Evolutionary conservation across 2,329 filamentous ascomycete genomes (phyloP).

Genomic region (Aspergillus pseudoviridinutans): DNA sequence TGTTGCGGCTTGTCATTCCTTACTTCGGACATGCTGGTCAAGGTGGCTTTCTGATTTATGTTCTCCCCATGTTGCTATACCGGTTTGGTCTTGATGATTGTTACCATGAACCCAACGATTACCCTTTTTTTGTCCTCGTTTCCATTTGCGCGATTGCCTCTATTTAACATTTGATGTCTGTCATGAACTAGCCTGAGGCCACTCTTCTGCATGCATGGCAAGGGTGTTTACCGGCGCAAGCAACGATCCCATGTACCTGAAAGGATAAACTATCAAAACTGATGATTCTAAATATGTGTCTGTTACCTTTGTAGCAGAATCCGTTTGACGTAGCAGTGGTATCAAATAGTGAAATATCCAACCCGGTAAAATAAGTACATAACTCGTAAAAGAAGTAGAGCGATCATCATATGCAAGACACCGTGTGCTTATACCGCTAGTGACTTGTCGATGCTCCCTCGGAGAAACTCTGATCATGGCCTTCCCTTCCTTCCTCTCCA

Average conservation of each 20-base stretch:
- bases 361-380: neutral
- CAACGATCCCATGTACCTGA: slow-evolving; percentile 19
- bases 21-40: slow-evolving; percentile 13
- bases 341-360: neutral
- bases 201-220: slow-evolving; percentile 36
- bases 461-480: slow-evolving; percentile 16
- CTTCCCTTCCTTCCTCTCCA: slow-evolving; percentile 18
- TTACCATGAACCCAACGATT: slow-evolving; percentile 7
- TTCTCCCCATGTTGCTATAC: slow-evolving; percentile 18
- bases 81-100: slow-evolving; percentile 12
- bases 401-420: neutral
- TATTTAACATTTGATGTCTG: slow-evolving; percentile 23
- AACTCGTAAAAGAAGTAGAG: neutral
- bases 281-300: neutral
- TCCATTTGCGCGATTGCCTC: slow-evolving; percentile 9
- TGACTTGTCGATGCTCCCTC: slow-evolving; percentile 14
- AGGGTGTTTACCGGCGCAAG: slow-evolving; percentile 36
- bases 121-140: slow-evolving; percentile 2
- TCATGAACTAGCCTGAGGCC: slow-evolving; percentile 28
- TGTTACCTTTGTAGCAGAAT: neutral
- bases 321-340: slow-evolving; percentile 1
- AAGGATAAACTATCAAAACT: slow-evolving; percentile 9
- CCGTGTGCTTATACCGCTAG: neutral
- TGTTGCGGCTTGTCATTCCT: slow-evolving; percentile 12
- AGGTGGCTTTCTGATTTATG: slow-evolving; percentile 22